Base-by-base conservation (phyloP, 1,284 basidiomycete species). In the Bondarzewia mesenterica region DNA sequence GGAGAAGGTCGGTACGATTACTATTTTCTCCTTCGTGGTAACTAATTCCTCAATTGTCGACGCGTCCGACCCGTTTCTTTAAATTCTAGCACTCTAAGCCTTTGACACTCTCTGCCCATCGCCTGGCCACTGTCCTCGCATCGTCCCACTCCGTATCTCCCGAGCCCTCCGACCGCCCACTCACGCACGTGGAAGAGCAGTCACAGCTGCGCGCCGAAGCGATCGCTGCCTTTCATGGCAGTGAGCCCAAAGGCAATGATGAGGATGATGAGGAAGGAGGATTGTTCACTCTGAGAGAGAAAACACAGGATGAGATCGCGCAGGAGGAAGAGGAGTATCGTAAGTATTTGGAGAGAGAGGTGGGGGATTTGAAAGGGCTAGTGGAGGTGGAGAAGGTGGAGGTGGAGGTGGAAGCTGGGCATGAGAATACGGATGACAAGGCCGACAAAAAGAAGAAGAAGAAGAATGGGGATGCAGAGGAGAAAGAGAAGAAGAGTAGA, bases 181-280 rank as follows among this genome's bases (percentile, higher is more conserved):
- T 42, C 25, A 89, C 93, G 0, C 85, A 93, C 55, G 81, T 77
- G 4, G 75, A 93, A 66, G 90, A 94, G 61, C 88, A 94, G 65
- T 71, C 71, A 2, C 72, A 69, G 0, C 75, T 98, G 20, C 82
- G 89, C 7, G 73, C 78, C 39, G 91, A 97, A 62, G 92, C 91
- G 0, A 89, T 92, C 29, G 75, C 82, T 2, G 94, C 89, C 0
- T 94, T 95, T 63, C 77, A 80, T 47, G 63, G 68, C 3, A 7
- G 26, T 2, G 78, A 79, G 20, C 20, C 38, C 12, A 67, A 70
- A 20, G 69, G 68, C 3, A 74, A 74, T 2, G 77, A 74, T 7
- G 80, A 78, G 7, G 74, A 74, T 2, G 82, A 81, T 7, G 83
- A 68, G 63, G 53, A 54, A 36, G 54, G 46, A 8, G 53, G 76